Base-by-base conservation (phyloP, 2,329 filamentous ascomycete genomes). In the Pestalotiopsis sp. region DNA sequence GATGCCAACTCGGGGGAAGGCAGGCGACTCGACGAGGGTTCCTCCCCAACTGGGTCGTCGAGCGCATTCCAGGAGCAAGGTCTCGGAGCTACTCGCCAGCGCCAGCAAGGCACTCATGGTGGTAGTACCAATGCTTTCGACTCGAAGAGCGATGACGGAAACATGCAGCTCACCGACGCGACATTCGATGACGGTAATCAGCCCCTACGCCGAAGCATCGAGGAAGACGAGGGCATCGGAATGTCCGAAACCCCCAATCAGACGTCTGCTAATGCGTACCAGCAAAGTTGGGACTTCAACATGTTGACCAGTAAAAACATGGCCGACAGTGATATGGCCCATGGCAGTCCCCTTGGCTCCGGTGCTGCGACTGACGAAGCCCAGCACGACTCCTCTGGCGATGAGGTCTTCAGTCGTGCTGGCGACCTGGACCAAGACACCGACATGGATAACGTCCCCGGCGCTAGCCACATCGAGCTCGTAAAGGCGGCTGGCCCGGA, bases 31-130 rank as follows among this genome's bases (percentile, higher is more conserved):
- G 93, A 87, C 91, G 91, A 82, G 82, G 85, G 87, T 90, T 94
- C 89, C 89, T 95, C 91, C 91, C 91, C 85, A 86, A 90, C 84
- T 95, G 93, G 93, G 88, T 95, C 91, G 91, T 93, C 93, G 93
- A 94, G 92, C 92, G 92, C 88, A 88, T 93, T 88, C 87, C 87
- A 67, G 69, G 69, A 68, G 67, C 68, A 80, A 87, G 90, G 85
- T 93, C 90, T 85, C 88, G 92, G 81, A 93, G 92, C 86, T 90
- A 89, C 81, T 92, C 90, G 81, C 89, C 91, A 78, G 86, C 86
- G 78, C 52, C 63, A 64, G 38, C 49, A 49, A 83, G 87, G 80
- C 86, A 87, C 81, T 85, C 87, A 78, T 90, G 87, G 88, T 87
- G 84, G 77, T 80, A 72, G 77, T 76, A 72, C 76, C 74, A 68